These are phyloP conservation scores for Paratinospora sagittata DNA, from an alignment of 164 flowering plant species.

Conservation along the genomic window DNA sequence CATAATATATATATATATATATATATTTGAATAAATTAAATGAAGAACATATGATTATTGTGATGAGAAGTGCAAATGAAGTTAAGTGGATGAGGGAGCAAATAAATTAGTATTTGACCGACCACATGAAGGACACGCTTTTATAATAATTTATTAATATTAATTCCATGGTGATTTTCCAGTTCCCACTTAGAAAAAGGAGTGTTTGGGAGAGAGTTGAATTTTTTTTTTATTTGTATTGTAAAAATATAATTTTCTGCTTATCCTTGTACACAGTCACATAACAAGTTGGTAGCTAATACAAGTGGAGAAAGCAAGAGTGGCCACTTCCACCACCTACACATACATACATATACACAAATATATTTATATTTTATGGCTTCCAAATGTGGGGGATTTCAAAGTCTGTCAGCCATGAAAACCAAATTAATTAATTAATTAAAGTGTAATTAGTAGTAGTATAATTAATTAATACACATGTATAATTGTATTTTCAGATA, in stretches of 20 bases:
- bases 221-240: not conserved
- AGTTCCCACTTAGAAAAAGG: not conserved
- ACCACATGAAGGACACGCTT: constrained; percentile 14
- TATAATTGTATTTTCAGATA: no score
- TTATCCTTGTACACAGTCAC: constrained; percentile 18
- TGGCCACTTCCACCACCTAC: constrained; percentile 19
- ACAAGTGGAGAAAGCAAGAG: constrained; percentile 16
- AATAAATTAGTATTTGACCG: constrained; percentile 26
- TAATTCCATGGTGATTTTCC: constrained; percentile 10
- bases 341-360: not conserved
- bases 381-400: not conserved
- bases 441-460: no score
- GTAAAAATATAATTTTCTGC: no score
- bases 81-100: constrained; percentile 7
- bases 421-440: no score
- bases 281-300: constrained; percentile 15
- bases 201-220: not conserved
- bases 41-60: not conserved
- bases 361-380: no score
- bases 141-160: no score
- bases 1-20: no score
- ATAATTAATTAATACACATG: no score
- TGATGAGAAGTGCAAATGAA: not conserved
- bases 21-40: not conserved
- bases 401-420: not conserved